Base-by-base conservation (phyloP, 208 protist genomes). In the Leishmania mexicana region DNA sequence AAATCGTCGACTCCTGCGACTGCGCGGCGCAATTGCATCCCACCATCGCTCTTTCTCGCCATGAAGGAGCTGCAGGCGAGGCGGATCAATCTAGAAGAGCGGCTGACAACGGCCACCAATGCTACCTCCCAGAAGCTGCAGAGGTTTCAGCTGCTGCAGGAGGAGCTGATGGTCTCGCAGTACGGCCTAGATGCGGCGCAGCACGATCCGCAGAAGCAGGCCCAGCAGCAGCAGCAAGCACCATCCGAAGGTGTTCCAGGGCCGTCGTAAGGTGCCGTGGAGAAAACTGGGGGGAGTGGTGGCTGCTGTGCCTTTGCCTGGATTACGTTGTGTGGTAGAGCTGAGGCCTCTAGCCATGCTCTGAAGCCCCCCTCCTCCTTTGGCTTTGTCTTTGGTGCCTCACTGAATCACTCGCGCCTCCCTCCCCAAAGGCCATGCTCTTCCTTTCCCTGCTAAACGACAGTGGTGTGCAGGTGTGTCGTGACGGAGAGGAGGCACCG, bases 141-240 rank as follows among this genome's bases (percentile, higher is more conserved):
- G 49, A 78, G 88, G 35, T 87, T 91, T 81, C 83, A 89, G 70
- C 73, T 90, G 2, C 83, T 94, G 42, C 83, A 90, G 82, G 83
- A 89, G 75, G 85, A 87, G 72, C 67, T 86, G 38, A 79, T 85
- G 71, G 81, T 94, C 78, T 75, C 84, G 40, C 76, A 82, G 51
- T 94, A 92, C 81, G 81, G 83, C 35, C 72, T 81, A 38, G 83
- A 89, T 21, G 76, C 81, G 21, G 80, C 87, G 11, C 82, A 64
- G 38, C 15, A 53, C 21, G 77, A 65, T 51, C 42, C 38, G 53
- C 70, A 76, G 54, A 51, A 76, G 72, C 57, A 70, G 47, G 0
- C 58, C 3, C 40, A 72, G 28, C 42, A 8, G 40, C 76, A 70
- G 35, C 76, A 71, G 58, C 76, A 68, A 53, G n/a, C 38, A 38